Evolutionary conservation across 768 basidiomycete species (phyloP).

Genomic region (Lactarius sp.): DNA sequence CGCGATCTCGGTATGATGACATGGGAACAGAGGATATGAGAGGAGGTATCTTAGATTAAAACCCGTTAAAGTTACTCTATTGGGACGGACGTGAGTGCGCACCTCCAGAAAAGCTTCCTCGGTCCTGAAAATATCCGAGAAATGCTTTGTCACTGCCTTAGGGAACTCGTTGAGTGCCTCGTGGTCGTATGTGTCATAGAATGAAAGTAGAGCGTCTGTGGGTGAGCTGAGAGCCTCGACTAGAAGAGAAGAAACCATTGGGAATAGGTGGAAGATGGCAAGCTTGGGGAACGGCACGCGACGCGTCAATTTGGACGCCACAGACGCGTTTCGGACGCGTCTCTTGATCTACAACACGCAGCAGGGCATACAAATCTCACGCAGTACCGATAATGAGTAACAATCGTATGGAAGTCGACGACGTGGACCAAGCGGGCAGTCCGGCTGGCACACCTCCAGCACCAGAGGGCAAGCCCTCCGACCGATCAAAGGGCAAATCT

Average conservation of each 20-base stretch:
- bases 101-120: slow-evolving; percentile 30
- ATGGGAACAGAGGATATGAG: slow-evolving; percentile 48
- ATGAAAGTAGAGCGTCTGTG: slow-evolving; percentile 15
- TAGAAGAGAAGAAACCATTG: slow-evolving; percentile 24
- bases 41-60: slow-evolving; percentile 47
- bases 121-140: slow-evolving; percentile 31
- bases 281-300: slow-evolving; percentile 1
- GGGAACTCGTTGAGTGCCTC: slow-evolving; percentile 28
- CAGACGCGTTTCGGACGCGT: slow-evolving; percentile 18
- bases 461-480: not conserved
- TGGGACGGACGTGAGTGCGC: not conserved
- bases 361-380: not conserved
- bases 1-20: slow-evolving; percentile 43
- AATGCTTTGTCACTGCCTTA: slow-evolving; percentile 31
- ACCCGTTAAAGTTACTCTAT: not conserved
- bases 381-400: slow-evolving; percentile 1
- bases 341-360: not conserved
- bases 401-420: slow-evolving; percentile 17
- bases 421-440: not conserved
- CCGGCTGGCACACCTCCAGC: slow-evolving; percentile 6
- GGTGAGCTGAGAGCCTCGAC: slow-evolving; percentile 25
- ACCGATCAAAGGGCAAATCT: slow-evolving; percentile 19
- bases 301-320: slow-evolving; percentile 18
- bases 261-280: not conserved
- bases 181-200: slow-evolving; percentile 19